Percentiles rank a stretch among this genome's conserved stretches.
phyloP scores from a whole-genome alignment of 2,329 filamentous ascomycete genomes.

The Aspergillaceae sp. region DNA sequence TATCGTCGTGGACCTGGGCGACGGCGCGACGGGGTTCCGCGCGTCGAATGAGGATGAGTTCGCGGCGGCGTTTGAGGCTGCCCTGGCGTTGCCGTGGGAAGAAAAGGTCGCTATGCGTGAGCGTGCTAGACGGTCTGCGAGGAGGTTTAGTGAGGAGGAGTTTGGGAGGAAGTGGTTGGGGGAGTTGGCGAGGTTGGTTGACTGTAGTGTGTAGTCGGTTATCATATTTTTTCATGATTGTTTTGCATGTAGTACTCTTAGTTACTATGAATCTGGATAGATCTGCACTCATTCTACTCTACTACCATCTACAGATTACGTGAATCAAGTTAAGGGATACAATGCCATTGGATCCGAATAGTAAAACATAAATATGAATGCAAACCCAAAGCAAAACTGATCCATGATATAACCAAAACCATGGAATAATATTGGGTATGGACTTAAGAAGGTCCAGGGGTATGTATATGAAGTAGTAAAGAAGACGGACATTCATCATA shows the following conservation, averaged over 20 bases:
- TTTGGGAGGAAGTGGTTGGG: constrained; percentile 72
- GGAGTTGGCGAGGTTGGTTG: constrained; percentile 65
- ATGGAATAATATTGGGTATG: constrained; percentile 2
- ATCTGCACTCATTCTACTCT: too few species aligned
- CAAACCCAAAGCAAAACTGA: too few species aligned
- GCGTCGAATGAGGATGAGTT: constrained; percentile 72
- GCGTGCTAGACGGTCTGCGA: constrained; percentile 67
- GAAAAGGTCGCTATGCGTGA: constrained; percentile 67
- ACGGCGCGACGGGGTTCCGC: constrained; percentile 75
- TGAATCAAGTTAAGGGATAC: too few species aligned
- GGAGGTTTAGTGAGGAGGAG: constrained; percentile 77
- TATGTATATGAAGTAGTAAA: constrained; percentile 13
- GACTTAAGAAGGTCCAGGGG: constrained; percentile 8
- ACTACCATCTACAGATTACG: too few species aligned
- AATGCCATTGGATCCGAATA: too few species aligned
- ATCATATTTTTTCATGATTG: too few species aligned
- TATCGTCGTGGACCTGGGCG: constrained; percentile 76
- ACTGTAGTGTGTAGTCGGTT: constrained; percentile 1
- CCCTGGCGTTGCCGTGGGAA: constrained; percentile 51
- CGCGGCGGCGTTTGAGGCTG: constrained; percentile 68
- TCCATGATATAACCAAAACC: too few species aligned
- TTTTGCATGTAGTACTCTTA: too few species aligned
- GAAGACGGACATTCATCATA: constrained; percentile 10
- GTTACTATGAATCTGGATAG: too few species aligned
- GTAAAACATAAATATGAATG: too few species aligned